phyloP scores from a whole-genome alignment of 768 basidiomycete genomes.

The Trametes cinnabarina region DNA sequence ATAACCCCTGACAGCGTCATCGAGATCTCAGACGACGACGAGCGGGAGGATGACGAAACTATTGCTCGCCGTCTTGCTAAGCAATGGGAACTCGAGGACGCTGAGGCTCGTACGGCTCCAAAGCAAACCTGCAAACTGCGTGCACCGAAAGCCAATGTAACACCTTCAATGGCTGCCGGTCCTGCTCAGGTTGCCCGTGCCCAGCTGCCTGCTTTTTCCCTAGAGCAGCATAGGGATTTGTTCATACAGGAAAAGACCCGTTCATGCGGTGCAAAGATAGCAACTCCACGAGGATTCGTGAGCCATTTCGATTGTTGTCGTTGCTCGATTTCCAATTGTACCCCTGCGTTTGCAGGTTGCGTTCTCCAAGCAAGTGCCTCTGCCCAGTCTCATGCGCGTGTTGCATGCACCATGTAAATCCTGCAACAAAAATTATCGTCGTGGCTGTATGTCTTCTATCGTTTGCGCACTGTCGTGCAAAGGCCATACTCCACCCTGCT shows the following conservation, averaged over 20 bases:
- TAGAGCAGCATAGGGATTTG: too few relatives aligned
- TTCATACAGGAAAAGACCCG: slow-evolving; percentile 25
- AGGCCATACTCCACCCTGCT: slow-evolving; percentile 39
- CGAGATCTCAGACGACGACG: slow-evolving; percentile 4
- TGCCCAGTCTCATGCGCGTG: slow-evolving; percentile 30
- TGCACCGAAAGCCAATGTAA: too few relatives aligned
- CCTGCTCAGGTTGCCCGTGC: too few relatives aligned
- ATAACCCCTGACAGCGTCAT: neutral
- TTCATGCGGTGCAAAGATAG: slow-evolving; percentile 35
- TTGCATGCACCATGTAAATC: slow-evolving; percentile 44
- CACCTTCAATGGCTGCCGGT: too few relatives aligned
- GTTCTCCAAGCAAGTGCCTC: slow-evolving; percentile 24
- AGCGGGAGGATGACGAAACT: slow-evolving; percentile 36
- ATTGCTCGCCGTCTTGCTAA: slow-evolving; percentile 39
- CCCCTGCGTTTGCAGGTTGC: slow-evolving; percentile 28
- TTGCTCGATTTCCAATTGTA: slow-evolving; percentile 16
- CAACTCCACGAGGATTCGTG: slow-evolving; percentile 44
- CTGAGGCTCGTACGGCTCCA: neutral
- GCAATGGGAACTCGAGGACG: slow-evolving; percentile 37
- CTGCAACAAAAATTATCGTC: slow-evolving; percentile 46
- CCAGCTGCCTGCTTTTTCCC: too few relatives aligned
- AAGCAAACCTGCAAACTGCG: too few relatives aligned
- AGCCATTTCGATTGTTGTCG: slow-evolving; percentile 1
- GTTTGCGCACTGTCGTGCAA: slow-evolving; percentile 42
- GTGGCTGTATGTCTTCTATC: slow-evolving; percentile 46